Evolutionary conservation across 371 early-diverging fungal species (phyloP).

Genomic region (Rhizomucor pusillus): DNA sequence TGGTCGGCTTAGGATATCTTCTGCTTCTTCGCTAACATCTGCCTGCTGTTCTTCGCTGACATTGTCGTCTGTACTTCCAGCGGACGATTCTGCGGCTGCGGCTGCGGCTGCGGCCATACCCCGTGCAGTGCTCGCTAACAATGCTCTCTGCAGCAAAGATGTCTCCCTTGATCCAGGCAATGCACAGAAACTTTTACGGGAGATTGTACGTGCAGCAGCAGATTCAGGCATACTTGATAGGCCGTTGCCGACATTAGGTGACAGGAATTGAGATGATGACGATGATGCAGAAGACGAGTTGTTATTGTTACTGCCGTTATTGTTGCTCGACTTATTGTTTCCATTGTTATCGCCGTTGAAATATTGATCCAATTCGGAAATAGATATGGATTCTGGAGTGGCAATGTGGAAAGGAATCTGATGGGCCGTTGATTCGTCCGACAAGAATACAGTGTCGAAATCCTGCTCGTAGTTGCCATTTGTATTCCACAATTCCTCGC

Average conservation of each 20-base stretch:
- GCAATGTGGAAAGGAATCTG: conserved; percentile 34
- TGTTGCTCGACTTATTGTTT: background rate
- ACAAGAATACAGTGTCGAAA: conserved; percentile 41
- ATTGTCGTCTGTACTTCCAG: conserved; percentile 31
- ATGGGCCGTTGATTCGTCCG: conserved; percentile 23
- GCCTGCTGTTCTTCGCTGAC: background rate
- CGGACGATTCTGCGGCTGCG: conserved; percentile 26
- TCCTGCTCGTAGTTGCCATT: conserved; percentile 39
- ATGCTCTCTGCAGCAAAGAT: conserved; percentile 33
- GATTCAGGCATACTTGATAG: background rate
- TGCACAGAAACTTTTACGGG: conserved; percentile 17
- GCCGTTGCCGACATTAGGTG: background rate
- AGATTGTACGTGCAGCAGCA: conserved; percentile 12
- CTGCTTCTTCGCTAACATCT: no score
- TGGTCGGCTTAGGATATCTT: background rate
- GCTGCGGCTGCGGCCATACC: conserved; percentile 14
- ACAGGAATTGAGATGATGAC: conserved; percentile 5
- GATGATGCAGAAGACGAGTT: conserved; percentile 2
- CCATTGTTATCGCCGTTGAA: conserved; percentile 21
- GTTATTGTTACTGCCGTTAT: conserved; percentile 1
- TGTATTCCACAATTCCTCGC: conserved; percentile 47
- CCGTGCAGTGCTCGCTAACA: conserved; percentile 18
- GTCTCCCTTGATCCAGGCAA: conserved; percentile 14
- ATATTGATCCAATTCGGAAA: conserved; percentile 44
- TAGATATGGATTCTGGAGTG: conserved; percentile 47